Base-by-base conservation (phyloP, 345 rosid genomes). In the Moringa oleifera region DNA sequence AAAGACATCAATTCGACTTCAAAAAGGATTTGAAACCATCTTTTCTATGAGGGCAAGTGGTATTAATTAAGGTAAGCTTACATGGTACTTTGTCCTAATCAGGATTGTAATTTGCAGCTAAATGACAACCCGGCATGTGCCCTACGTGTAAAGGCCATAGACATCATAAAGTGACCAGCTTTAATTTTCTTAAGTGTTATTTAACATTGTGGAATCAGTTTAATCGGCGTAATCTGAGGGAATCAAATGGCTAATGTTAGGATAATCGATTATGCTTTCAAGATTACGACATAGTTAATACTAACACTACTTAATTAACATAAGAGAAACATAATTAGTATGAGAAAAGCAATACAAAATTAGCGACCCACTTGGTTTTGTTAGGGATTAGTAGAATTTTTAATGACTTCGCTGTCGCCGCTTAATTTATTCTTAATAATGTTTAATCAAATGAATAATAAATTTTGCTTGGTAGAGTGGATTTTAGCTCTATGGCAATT, bases 141-240 rank as follows among this genome's bases (percentile, higher is more conserved):
- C 18, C 54, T 62, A 56, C 70, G 70, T 66, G 75, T 70, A 77
- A 70, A 73, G 70, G 25, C n/a, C 0, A n/a, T 5, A 22, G 54
- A 33, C 59, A 8, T 20, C 22, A 55, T 59, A 69, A 60, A 73
- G 71, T 23, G 61, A 41, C 47, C 17, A 7, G 16, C 47, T 41
- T 41, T 41, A 41, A 41, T 41, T 41, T 7, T 4, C 17, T 41
- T 41, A 41, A 41, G 2, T 4, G 12, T 11, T 41, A 41, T 69
- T 53, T 65, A 45, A 22, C 37, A 53, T 9, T 20, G 1, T 16
- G 46, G 70, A 65, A 64, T 73, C 67, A 18, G 63, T 22, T 23
- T 51, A 33, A 23, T 25, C 53, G 57, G 68, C 64, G 58, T 17
- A 47, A 65, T 57, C 20, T 10, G 28, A 31, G 73, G 77, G 73